Evolutionary conservation across 2,329 filamentous ascomycete species (phyloP).

Genomic region (Sporothrix euskadiensis): DNA sequence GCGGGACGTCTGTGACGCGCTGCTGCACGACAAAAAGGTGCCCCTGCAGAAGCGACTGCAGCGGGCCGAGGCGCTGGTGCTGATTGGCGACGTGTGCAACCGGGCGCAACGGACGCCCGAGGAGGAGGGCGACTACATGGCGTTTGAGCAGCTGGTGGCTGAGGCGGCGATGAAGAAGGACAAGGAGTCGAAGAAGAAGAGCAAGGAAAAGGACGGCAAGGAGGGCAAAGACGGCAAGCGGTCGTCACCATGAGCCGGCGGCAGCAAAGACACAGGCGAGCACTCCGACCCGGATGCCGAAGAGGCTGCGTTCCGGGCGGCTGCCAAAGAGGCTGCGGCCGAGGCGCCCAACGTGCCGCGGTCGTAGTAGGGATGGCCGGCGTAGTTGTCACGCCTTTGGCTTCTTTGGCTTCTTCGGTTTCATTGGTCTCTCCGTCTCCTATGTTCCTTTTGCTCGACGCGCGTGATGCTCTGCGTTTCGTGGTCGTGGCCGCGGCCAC

Average conservation of each 20-base stretch:
- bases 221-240: neutral
- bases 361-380: neutral
- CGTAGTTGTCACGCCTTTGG: neutral
- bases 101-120: slow-evolving; percentile 86
- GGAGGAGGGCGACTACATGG: slow-evolving; percentile 98
- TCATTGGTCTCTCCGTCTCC: no score
- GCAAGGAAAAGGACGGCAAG: slow-evolving; percentile 43
- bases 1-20: slow-evolving; percentile 87
- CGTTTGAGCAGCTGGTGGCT: slow-evolving; percentile 95
- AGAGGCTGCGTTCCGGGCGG: slow-evolving; percentile 13
- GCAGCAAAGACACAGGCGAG: neutral
- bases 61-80: slow-evolving; percentile 82
- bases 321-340: neutral
- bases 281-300: neutral
- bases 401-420: neutral
- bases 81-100: slow-evolving; percentile 85
- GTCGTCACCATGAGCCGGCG: neutral
- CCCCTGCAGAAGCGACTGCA: slow-evolving; percentile 82
- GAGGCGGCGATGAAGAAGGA: slow-evolving; percentile 96
- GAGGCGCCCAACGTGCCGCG: slow-evolving; percentile 22
- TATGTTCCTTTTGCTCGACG: neutral
- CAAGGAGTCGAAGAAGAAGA: slow-evolving; percentile 71
- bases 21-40: slow-evolving; percentile 78
- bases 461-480: neutral
- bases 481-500: neutral